Percentiles rank a stretch among this genome's conserved stretches.
Evolutionary conservation across 129 eudicot species (phyloP).

Genomic region (Glebionis coronaria): DNA sequence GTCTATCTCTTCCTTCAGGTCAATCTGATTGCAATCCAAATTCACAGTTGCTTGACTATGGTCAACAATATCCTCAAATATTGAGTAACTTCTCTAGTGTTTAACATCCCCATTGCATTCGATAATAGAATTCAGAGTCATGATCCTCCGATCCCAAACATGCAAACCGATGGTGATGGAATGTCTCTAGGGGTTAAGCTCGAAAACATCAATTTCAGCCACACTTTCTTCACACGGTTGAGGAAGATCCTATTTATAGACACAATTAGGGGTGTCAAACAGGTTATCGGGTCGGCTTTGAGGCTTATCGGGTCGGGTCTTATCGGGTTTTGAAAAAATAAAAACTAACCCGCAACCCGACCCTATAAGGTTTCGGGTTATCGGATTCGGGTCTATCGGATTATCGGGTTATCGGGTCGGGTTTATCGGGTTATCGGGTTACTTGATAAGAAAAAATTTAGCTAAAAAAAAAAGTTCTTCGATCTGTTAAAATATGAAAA

Average conservation of each 20-base stretch:
- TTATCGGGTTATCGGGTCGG: too few relatives aligned
- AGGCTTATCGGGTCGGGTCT: too few relatives aligned
- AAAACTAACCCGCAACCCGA: too few relatives aligned
- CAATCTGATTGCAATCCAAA: conserved; percentile 17
- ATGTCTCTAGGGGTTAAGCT: conserved; percentile 74
- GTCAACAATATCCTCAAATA: conserved; percentile 25
- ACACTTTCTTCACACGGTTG: conserved; percentile 28
- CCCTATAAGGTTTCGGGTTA: too few relatives aligned
- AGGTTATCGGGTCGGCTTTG: too few relatives aligned
- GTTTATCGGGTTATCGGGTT: too few relatives aligned
- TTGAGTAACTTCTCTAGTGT: conserved; percentile 36
- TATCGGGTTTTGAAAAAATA: too few relatives aligned
- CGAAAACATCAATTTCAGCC: conserved; percentile 60
- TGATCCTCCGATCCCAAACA: conserved; percentile 79
- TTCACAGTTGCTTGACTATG: conserved; percentile 19
- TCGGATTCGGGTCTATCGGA: too few relatives aligned
- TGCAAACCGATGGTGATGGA: conserved; percentile 60
- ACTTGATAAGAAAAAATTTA: too few relatives aligned
- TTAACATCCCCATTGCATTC: conserved; percentile 28
- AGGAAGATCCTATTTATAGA: conserved; percentile 51
- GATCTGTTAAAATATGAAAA: too few relatives aligned
- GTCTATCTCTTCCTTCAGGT: conserved; percentile 8
- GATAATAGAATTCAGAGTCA: conserved; percentile 45
- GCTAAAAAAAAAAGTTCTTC: too few relatives aligned
- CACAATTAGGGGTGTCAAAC: too few relatives aligned